Base-by-base conservation (phyloP, 2,329 filamentous ascomycete genomes). In the Talaromyces sp. region DNA sequence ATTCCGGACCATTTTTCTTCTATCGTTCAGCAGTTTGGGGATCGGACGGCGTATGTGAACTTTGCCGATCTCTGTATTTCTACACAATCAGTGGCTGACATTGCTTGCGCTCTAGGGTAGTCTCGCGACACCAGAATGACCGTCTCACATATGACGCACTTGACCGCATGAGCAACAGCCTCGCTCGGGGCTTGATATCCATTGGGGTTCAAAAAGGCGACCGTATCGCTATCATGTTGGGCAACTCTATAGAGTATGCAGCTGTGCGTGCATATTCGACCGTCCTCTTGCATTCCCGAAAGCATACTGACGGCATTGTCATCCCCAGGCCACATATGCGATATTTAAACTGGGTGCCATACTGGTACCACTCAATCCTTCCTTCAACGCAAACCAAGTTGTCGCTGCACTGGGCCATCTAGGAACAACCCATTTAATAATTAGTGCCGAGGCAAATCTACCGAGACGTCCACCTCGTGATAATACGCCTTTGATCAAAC, bases 331-430 rank as follows among this genome's bases (percentile, higher is more conserved):
- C 23, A 94, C 89, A 5, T 98, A 98, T 76, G 93, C 93, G 0
- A 75, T 95, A 60, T 96, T 94, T 81, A 98, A 98, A 76, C 83
- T 98, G 9, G 95, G 95, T n/a, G 94, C 91, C 28, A 86, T 98
- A 57, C 81, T 98, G 65, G 93, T 87, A 72, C 95, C 94, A 0
- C 78, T 98, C 28, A 98, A 99, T 73, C 94, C 93, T 23, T 89
- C 87, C 1, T 98, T 98, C 81, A 96, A 92, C 67, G 82, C 86
- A 3, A 75, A 80, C 5, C 95, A 98, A 78, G 87, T 98, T 8
- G 81, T 86, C 5, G 85, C 91, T 2, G 94, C 93, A 0, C 80
- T 98, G 31, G 83, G 83, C 8, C 93, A 96, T 69, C 84, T 99
- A 0, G 82, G 81, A 7, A 87, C 87, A 12, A 83, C 86, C 56